phyloP scores from a whole-genome alignment of 306 rosid genomes.

The Canavalia gladiata region DNA sequence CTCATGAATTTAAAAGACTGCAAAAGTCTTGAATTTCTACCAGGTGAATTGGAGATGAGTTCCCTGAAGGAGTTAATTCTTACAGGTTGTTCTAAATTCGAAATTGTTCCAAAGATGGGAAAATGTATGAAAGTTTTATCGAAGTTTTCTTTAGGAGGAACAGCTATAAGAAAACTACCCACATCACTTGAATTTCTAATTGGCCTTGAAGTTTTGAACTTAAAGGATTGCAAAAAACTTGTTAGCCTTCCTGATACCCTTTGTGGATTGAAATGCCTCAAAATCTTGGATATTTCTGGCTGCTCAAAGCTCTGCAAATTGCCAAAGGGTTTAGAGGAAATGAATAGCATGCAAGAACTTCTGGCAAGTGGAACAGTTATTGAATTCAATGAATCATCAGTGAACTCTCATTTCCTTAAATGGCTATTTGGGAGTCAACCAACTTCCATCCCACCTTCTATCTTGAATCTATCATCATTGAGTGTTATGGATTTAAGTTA shows the following conservation, averaged over 20 bases:
- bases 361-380: too few species aligned
- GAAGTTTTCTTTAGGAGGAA: background rate
- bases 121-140: conserved; percentile 13
- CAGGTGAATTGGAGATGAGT: conserved; percentile 42
- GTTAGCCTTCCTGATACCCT: background rate
- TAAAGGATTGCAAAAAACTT: conserved; percentile 39
- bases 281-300: background rate
- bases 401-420: too few species aligned
- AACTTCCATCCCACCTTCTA: conserved; percentile 1
- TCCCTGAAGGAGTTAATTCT: conserved; percentile 21
- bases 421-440: too few species aligned
- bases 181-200: conserved; percentile 20
- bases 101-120: conserved; percentile 34
- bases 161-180: conserved; percentile 34
- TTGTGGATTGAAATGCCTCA: background rate
- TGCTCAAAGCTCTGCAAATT: background rate
- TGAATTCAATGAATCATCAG: too few species aligned
- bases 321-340: too few species aligned
- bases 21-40: conserved; percentile 34
- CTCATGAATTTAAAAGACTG: conserved; percentile 9
- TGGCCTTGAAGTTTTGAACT: conserved; percentile 3
- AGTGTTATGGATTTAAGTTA: background rate
- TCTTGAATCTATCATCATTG: background rate
- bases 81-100: background rate
- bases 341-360: too few species aligned